Evolutionary conservation across 352 stramenopile genomes (phyloP).

Genomic region (Phytophthora foliorum): DNA sequence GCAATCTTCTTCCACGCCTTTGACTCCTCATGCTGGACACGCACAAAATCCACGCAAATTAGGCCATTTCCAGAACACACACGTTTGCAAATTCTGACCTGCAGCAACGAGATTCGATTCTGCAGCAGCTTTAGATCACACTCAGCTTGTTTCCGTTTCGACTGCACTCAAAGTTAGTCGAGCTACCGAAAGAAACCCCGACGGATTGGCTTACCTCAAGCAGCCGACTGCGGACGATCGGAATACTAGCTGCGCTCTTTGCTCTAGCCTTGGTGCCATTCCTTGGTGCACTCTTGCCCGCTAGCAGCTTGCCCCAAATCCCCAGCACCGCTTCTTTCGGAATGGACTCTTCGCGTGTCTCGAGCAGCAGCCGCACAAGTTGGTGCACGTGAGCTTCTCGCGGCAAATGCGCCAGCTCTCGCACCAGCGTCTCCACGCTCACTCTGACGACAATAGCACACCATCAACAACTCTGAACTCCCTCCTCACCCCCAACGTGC

Average conservation of each 20-base stretch:
- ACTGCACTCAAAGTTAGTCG: constrained; percentile 31
- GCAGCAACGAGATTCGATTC: constrained; percentile 74
- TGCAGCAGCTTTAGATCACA: constrained; percentile 79
- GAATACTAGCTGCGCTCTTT: constrained; percentile 54
- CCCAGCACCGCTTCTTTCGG: constrained; percentile 59
- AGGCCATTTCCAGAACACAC: too few relatives aligned
- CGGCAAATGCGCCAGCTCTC: constrained; percentile 44
- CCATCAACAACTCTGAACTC: too few relatives aligned
- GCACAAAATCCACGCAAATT: neutral
- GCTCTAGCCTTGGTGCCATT: constrained; percentile 28
- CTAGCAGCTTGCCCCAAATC: constrained; percentile 61
- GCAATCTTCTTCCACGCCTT: constrained; percentile 87
- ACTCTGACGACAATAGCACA: constrained; percentile 34
- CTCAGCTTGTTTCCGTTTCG: constrained; percentile 79
- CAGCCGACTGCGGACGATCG: constrained; percentile 59
- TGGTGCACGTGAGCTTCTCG: constrained; percentile 41
- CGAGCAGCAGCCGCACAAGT: constrained; percentile 59
- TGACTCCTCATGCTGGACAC: constrained; percentile 60
- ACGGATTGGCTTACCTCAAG: constrained; percentile 44
- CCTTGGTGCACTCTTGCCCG: constrained; percentile 1
- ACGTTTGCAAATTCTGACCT: constrained; percentile 40
- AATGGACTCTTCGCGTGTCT: constrained; percentile 59
- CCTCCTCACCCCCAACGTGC: too few relatives aligned
- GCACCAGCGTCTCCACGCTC: constrained; percentile 44
- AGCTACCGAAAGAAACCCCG: neutral